A percentile compares a stretch with the other conserved stretches of the same genome.
Conservation (phyloP, 352 stramenopile genomes). For the Saprolegnia diclina region DNA sequence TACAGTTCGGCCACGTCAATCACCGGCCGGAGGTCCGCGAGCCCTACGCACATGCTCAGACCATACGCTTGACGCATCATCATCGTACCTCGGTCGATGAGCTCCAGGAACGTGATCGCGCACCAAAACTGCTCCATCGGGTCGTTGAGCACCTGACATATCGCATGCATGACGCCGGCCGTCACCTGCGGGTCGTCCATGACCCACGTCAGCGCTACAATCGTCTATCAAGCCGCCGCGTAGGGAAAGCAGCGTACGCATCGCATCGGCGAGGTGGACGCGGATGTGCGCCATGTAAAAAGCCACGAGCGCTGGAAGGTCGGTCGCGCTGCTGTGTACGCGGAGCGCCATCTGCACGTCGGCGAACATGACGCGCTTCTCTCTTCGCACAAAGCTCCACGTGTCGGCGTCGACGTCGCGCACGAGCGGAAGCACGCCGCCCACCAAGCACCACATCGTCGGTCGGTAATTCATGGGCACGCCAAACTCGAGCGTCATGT, state of each 20-base stretch:
- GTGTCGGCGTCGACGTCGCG: slow-evolving; percentile 38
- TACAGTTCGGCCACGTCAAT: slow-evolving; percentile 38
- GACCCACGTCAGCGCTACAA: background rate
- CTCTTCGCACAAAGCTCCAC: slow-evolving; percentile 52
- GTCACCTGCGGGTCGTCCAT: background rate
- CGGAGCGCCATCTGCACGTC: slow-evolving; percentile 49
- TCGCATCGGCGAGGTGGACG: background rate
- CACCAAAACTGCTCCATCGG: slow-evolving; percentile 65
- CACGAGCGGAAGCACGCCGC: slow-evolving; percentile 40
- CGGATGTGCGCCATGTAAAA: background rate
- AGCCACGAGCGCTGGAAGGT: background rate
- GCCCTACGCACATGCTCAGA: slow-evolving; percentile 16
- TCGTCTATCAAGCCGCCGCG: too few species aligned
- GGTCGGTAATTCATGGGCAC: slow-evolving; percentile 49
- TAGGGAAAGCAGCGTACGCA: too few species aligned
- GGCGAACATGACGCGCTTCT: slow-evolving; percentile 57
- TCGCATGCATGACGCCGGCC: background rate
- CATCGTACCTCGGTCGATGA: slow-evolving; percentile 39
- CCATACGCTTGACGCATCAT: background rate
- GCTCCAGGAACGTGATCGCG: slow-evolving; percentile 47
- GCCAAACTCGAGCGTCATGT: slow-evolving; percentile 68
- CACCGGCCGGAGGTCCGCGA: slow-evolving; percentile 41
- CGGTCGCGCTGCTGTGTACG: slow-evolving; percentile 14
- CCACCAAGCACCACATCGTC: slow-evolving; percentile 55
- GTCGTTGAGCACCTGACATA: slow-evolving; percentile 29